Evolutionary conservation across 805 yeast genomes (phyloP).

Genomic region (Debaryomyces prosopidis): DNA sequence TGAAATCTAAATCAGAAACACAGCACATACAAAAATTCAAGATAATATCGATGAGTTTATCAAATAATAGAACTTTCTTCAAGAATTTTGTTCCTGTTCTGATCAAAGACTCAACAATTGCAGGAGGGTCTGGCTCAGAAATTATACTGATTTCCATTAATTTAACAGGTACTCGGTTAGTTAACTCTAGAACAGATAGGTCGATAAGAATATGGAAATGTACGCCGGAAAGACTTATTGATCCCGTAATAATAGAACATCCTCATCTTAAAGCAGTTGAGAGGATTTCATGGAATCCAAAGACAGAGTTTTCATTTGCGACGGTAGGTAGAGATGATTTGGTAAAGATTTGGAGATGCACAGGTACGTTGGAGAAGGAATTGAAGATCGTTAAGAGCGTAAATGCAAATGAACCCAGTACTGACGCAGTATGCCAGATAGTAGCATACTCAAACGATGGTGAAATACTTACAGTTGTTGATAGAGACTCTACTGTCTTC

Average conservation of each 20-base stretch:
- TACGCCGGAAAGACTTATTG: conserved; percentile 24
- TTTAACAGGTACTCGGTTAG: conserved; percentile 41
- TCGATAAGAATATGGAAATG: conserved; percentile 43
- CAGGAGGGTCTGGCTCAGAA: conserved; percentile 23
- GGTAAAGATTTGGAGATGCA: conserved; percentile 49
- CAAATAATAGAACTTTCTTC: conserved; percentile 18
- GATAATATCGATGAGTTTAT: neutral
- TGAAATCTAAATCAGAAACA: neutral
- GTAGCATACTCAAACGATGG: conserved; percentile 50
- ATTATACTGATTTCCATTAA: conserved; percentile 41
- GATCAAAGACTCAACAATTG: conserved; percentile 15
- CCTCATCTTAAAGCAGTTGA: conserved; percentile 43
- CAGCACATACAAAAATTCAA: neutral
- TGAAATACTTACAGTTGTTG: conserved; percentile 42
- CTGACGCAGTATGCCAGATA: conserved; percentile 11
- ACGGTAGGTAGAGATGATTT: conserved; percentile 49
- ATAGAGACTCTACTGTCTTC: conserved; percentile 36
- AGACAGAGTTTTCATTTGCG: conserved; percentile 44
- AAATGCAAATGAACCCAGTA: conserved; percentile 7
- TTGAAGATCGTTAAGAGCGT: conserved; percentile 24
- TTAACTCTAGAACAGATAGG: conserved; percentile 44
- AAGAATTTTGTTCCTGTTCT: conserved; percentile 17
- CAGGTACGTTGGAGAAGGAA: conserved; percentile 31
- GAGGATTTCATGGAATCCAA: conserved; percentile 51
- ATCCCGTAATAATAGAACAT: conserved; percentile 40